Percentiles rank a stretch among this genome's conserved stretches.
These are phyloP conservation scores for Helotiales sp. DNA, from an alignment of 2,329 filamentous ascomycete genomes.

Conservation along the genomic window DNA sequence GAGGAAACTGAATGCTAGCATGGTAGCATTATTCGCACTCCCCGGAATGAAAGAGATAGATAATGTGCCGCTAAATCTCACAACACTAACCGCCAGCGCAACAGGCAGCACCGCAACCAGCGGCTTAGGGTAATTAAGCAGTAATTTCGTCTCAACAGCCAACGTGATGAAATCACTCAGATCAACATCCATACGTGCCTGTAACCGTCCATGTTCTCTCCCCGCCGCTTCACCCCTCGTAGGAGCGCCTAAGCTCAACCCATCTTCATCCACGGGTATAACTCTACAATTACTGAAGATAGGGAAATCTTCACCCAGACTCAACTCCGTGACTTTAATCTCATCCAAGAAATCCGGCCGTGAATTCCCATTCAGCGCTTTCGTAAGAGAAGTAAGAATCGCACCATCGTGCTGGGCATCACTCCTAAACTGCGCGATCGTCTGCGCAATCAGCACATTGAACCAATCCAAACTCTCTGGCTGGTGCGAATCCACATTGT, in stretches of 20 bases:
- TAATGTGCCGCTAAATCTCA: constrained; percentile 92
- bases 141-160: constrained; percentile 89
- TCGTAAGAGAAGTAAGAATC: constrained; percentile 83
- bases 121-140: constrained; percentile 93
- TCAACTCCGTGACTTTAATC: constrained; percentile 92
- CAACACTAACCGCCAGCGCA: constrained; percentile 87
- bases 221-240: constrained; percentile 48
- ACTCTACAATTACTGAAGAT: constrained; percentile 98
- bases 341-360: constrained; percentile 92
- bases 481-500: constrained; percentile 93
- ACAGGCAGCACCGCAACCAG: constrained; percentile 89
- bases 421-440: constrained; percentile 90
- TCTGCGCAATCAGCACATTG: constrained; percentile 95
- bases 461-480: constrained; percentile 98
- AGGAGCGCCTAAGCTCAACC: constrained; percentile 56
- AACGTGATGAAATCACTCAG: constrained; percentile 94
- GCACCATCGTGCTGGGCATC: constrained; percentile 92
- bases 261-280: constrained; percentile 86
- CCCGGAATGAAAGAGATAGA: constrained; percentile 90
- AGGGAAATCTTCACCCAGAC: constrained; percentile 93
- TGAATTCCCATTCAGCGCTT: constrained; percentile 82
- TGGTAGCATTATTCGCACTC: constrained; percentile 72
- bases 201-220: constrained; percentile 74
- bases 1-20: constrained; percentile 92
- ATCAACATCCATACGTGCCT: constrained; percentile 97